Evolutionary conservation across 768 basidiomycete genomes (phyloP), one percentile per base, ranked within the genome.

Genomic region (Hypholoma sublateritium): DNA sequence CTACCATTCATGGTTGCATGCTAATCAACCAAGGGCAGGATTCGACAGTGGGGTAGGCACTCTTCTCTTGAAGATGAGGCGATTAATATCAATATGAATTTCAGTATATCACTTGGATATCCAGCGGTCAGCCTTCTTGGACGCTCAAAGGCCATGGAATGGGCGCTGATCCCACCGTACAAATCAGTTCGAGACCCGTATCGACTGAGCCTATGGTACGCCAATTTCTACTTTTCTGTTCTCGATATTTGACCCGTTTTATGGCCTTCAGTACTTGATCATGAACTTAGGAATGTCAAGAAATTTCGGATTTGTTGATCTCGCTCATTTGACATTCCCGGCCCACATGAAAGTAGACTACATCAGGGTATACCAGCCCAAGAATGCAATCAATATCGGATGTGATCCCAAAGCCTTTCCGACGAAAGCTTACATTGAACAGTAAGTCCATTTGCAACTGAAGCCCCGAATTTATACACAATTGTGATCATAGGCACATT

Each of bases 31-130:
- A 39, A 1, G 1, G 44, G n/a, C 36, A 65, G 91, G 93, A 44
- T 88, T 85, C 63, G 86, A 88, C 59, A 72, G 82, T 35, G 87
- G 79, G 25, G 84, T 88, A 63, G 83, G 72, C 17, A 34, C 50
- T 46, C 8, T 39, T 34, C 16, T 8, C 49, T 37, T 41, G 32
- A 24, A 35, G 43, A 9, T 45, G 37, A 32, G 16, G 9, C 11
- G 5, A 39, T 48, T 46, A 17, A 21, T 52, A 57, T 35, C 3
- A 4, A 53, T 34, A 21, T 53, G 46, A 41, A 16, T 25, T 49
- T 34, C 56, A 88, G 86, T 96, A 95, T 66, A 92, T 95, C 62
- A 83, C 90, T 2, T 96, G 94, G 94, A 75, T 95, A 56, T 79
- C 84, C 55, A 77, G 87, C 62, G 82, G 83, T 68, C 75, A 83